phyloP scores from a whole-genome alignment of 2,329 filamentous ascomycete genomes.

The Xylariaceae sp. region DNA sequence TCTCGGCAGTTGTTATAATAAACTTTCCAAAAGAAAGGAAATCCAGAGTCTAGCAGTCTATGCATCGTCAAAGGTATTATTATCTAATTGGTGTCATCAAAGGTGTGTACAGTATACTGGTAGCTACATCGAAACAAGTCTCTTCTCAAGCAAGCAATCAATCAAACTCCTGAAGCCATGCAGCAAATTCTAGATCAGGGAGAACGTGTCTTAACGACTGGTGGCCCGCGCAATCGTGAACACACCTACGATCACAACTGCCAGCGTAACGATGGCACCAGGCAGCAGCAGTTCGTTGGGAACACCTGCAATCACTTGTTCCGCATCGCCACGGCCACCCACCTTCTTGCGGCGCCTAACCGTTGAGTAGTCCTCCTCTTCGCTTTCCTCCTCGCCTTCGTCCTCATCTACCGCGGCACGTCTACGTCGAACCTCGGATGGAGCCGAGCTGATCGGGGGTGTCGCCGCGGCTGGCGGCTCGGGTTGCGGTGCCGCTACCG shows the following conservation, averaged over 20 bases:
- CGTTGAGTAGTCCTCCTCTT: slow-evolving; percentile 50
- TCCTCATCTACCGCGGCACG: slow-evolving; percentile 39
- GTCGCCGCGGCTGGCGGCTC: slow-evolving; percentile 40
- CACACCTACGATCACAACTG: slow-evolving; percentile 88
- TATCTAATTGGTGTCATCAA: slow-evolving; percentile 10
- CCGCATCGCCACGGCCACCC: slow-evolving; percentile 49
- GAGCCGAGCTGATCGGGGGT: slow-evolving; percentile 47
- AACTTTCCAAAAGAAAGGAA: too few relatives aligned
- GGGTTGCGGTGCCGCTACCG: slow-evolving; percentile 52
- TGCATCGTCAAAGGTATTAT: slow-evolving; percentile 12
- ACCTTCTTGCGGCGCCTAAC: slow-evolving; percentile 49
- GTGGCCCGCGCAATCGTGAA: slow-evolving; percentile 78
- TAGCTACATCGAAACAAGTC: background rate
- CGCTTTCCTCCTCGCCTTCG: slow-evolving; percentile 58
- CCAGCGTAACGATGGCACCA: slow-evolving; percentile 91
- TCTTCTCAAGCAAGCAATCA: background rate
- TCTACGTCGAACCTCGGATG: slow-evolving; percentile 48
- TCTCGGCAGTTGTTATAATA: too few relatives aligned
- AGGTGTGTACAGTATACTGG: slow-evolving; percentile 9
- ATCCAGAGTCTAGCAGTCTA: background rate
- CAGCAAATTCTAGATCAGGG: slow-evolving; percentile 1
- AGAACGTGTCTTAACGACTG: slow-evolving; percentile 40
- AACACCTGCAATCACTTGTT: slow-evolving; percentile 85
- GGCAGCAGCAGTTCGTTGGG: slow-evolving; percentile 92
- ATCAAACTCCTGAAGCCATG: slow-evolving; percentile 16